Conservation (phyloP, 176 grass and related monocot genomes). For the sorghum (Sorghum bicolor) region Sorghum_bicolor_NCBIv3 NC_012876.2:60146001-60146500, state of each 20-base stretch:
- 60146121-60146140: constrained; percentile 96
- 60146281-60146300: neutral
- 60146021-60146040: neutral
- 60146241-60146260: neutral
- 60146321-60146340: neutral
- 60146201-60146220: neutral
- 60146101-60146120: constrained; percentile 81
- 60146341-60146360: neutral
- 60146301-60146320: neutral
- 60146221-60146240: neutral
- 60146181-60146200: neutral
- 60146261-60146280: neutral
- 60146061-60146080: constrained; percentile 99
- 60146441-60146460: constrained; percentile 97
- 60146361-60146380: neutral
- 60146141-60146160: constrained; percentile 38
- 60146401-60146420: neutral
- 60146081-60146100: constrained; percentile 89
- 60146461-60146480: constrained; percentile 85
- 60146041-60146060: neutral
- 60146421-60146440: constrained; percentile 77
- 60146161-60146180: constrained; percentile 15
- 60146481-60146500: constrained; percentile 92
- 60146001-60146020: constrained; percentile 23
- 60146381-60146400: neutral